Conservation (phyloP, 2,329 filamentous ascomycete genomes). For the Sclerotinia subarctica region DNA sequence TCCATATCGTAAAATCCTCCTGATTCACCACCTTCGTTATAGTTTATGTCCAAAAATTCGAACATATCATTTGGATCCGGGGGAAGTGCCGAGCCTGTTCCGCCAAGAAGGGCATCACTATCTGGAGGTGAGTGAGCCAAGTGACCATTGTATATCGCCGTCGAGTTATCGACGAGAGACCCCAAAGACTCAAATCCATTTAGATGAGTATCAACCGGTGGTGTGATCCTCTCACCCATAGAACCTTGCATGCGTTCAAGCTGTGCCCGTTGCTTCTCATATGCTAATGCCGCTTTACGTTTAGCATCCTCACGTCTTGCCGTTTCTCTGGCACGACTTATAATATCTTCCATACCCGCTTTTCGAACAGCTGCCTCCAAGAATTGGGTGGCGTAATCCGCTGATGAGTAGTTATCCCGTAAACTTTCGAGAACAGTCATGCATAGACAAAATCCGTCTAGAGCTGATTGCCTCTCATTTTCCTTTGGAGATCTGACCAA, state of each 20-base stretch:
- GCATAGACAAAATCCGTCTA: slow-evolving; percentile 82
- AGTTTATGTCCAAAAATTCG: slow-evolving; percentile 13
- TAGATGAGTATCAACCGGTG: slow-evolving; percentile 3
- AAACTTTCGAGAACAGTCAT: slow-evolving; percentile 88
- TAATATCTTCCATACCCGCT: slow-evolving; percentile 60
- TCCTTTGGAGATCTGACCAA: slow-evolving; percentile 83
- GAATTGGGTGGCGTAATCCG: slow-evolving; percentile 94
- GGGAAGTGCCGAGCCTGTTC: neutral
- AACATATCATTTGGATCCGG: slow-evolving; percentile 5
- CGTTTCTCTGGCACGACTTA: slow-evolving; percentile 17
- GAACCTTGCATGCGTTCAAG: neutral
- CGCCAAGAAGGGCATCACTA: slow-evolving; percentile 1
- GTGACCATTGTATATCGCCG: neutral
- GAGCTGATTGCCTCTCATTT: slow-evolving; percentile 66
- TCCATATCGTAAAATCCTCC: slow-evolving; percentile 14
- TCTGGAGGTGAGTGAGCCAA: slow-evolving; percentile 10
- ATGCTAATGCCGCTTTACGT: slow-evolving; percentile 6
- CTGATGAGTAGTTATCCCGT: slow-evolving; percentile 84
- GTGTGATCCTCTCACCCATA: neutral
- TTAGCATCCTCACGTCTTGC: slow-evolving; percentile 9
- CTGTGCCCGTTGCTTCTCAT: slow-evolving; percentile 2
- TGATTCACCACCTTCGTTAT: slow-evolving; percentile 12
- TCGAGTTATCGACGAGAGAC: slow-evolving; percentile 8
- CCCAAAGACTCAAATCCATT: slow-evolving; percentile 10
- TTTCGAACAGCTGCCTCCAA: slow-evolving; percentile 89